phyloP scores from a whole-genome alignment of 768 basidiomycete genomes.

The Tulasnella sp. region DNA sequence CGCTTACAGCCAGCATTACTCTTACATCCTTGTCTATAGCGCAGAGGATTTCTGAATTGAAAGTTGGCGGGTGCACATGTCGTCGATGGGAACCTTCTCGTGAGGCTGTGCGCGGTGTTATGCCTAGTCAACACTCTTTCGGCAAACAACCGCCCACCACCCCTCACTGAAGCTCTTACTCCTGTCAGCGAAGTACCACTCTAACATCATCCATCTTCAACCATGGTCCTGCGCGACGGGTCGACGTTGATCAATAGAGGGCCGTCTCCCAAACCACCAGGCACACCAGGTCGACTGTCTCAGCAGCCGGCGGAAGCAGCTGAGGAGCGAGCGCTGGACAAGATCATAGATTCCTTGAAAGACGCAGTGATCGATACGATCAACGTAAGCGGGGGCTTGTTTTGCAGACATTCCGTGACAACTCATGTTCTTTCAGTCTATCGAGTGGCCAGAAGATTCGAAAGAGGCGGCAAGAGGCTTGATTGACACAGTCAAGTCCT shows the following conservation, averaged over 20 bases:
- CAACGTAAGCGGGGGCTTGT: not conserved
- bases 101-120: no score
- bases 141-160: no score
- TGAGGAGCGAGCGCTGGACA: not conserved
- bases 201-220: no score
- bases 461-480: not conserved
- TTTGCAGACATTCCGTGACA: not conserved
- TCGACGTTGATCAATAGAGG: not conserved
- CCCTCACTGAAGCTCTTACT: no score
- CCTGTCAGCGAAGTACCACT: no score
- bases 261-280: not conserved
- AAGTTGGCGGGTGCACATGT: no score
- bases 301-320: not conserved
- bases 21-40: no score
- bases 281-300: not conserved
- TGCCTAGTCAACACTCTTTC: no score
- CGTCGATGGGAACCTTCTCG: no score
- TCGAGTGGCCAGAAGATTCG: not conserved
- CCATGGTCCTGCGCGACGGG: no score
- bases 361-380: not conserved
- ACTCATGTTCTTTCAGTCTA: not conserved
- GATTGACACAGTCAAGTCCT: not conserved
- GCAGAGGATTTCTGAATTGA: no score
- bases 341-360: not conserved
- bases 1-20: no score